Base-by-base conservation (phyloP, 169 alveolate species). In the Perkinsus olseni region DNA sequence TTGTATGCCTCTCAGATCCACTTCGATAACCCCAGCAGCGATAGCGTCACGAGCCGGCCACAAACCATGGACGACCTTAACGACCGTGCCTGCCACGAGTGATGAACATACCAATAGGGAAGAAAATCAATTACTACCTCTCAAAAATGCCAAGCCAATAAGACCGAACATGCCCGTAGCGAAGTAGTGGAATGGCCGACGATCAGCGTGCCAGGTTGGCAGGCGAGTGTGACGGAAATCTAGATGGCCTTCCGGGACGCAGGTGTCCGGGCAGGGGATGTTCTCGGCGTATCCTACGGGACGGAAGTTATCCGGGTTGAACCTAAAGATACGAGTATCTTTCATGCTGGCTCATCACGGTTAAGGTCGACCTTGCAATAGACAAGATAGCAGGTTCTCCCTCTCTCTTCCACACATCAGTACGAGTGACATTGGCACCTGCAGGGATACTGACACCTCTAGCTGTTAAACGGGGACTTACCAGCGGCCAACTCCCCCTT, bases 361-460 rank as follows among this genome's bases (percentile, higher is more conserved):
- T 21, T 8, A 28, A 13, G 28, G 1, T 28, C 62, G 82, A 94
- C 38, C 94, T 94, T 24, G 97, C 97, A 6, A 97, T 96, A 37
- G 98, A 96, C 20, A 96, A 96, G 24, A 97, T 94, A n/a, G 98
- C 98, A 10, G 98, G 98, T 93, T 97, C 98, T 74, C 96, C 94
- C n/a, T 97, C 97, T 48, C 92, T 90, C 92, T 96, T 95, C 98
- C 98, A 97, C 37, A 97, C 98, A 91, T 96, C 95, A 34, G 98
- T 97, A 39, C 98, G 93, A 40, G 98, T 96, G 74, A 97, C 97
- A 50, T 95, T 97, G 21, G 98, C 98, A 28, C 98, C 98, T 39
- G 97, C 93, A 48, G 8, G 17, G 37, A n/a, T n/a, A n/a, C 17
- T 45, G 37, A 62, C 31, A 62, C 37, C 17, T 4, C 8, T 3